A percentile compares a stretch with the other conserved stretches of the same genome.
phyloP scores from a whole-genome alignment of 345 rosid genomes.

The Abelmoschus esculentus region DNA sequence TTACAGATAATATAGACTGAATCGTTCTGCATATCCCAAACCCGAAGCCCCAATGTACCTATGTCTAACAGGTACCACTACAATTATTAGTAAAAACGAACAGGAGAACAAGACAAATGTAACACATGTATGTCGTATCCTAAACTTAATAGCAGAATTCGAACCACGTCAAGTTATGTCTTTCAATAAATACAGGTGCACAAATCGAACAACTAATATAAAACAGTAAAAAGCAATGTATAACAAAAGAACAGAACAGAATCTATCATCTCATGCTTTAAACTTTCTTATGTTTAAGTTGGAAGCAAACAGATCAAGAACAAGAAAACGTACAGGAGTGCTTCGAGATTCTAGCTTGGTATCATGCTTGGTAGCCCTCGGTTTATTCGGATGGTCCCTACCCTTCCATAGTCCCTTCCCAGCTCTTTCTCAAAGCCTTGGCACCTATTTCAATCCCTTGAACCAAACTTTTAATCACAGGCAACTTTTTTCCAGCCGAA shows the following conservation, averaged over 20 bases:
- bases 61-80: background rate
- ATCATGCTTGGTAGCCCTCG: conserved; percentile 36
- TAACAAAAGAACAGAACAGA: background rate
- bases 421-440: conserved; percentile 89
- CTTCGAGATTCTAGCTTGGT: conserved; percentile 48
- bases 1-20: background rate
- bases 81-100: background rate
- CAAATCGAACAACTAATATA: background rate
- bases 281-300: background rate
- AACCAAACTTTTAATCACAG: conserved; percentile 51
- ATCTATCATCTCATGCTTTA: background rate
- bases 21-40: background rate
- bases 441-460: conserved; percentile 81
- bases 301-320: background rate
- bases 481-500: conserved; percentile 46
- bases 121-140: background rate
- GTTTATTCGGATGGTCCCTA: conserved; percentile 32
- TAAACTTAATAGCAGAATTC: background rate
- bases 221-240: background rate
- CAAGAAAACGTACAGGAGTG: conserved; percentile 47
- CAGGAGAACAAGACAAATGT: background rate
- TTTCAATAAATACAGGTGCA: background rate
- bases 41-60: background rate
- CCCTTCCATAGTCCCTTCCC: conserved; percentile 88
- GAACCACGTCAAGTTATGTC: conserved; percentile 1